Base-by-base conservation (phyloP, 129 eudicot species). In the Gnaphalium uliginosum region DNA sequence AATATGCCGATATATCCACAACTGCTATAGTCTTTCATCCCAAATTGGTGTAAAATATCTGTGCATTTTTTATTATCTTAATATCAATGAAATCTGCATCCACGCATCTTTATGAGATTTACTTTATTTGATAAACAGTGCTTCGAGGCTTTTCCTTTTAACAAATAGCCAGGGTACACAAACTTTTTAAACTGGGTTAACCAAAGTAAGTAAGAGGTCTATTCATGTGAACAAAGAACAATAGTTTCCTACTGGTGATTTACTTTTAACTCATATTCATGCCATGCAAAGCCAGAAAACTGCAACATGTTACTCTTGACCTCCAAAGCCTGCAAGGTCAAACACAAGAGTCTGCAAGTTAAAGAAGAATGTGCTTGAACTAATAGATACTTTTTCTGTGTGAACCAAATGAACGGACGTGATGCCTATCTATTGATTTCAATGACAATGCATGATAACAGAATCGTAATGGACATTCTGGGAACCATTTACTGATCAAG, bases 201-300 rank as follows among this genome's bases (percentile, higher is more conserved):
- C 0, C 25, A 50, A 22, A 71, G 19, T 46, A 48, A 25, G 15
- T 22, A 26, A 41, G 8, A 78, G 60, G 15, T 74, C 14, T 74
- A 46, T 74, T 74, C 48, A 46, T 63, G 48, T 43, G 17, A 27
- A 43, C n/a, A 17, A 43, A 26, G 61, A 26, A 62, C 29, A 5
- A 25, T 74, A 63, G 13, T 59, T 78, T 48, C 63, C 62, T 27
- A 54, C 60, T 21, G 60, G 60, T 23, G 21, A 33, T 39, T 43
- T 50, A 39, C 18, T 30, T 72, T 80, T 83, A 95, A 97, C 96
- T 91, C 99, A 81, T 91, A 83, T 50, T 78, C 90, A 75, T 78
- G 87, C 90, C 92, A 89, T 15, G 81, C 97, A 87, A 87, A 95
- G 54, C 99, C 99, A 80, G 99, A 95, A 84, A 91, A 95, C 82